Base-by-base conservation (phyloP, 2,329 filamentous ascomycete species). In the Aspergillus sclerotialis region DNA sequence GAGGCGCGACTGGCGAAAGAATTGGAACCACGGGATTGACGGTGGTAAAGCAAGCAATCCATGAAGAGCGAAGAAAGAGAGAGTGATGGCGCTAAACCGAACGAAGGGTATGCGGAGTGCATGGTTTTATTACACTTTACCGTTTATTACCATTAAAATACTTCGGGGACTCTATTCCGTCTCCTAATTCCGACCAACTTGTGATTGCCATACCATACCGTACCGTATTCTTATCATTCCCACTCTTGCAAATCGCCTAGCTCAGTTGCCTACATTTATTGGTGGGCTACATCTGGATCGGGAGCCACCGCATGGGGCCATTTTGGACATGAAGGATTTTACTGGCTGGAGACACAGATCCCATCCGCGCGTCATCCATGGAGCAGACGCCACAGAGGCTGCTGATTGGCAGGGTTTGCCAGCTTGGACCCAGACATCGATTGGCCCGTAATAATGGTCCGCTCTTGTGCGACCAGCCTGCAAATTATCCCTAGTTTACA, bases 201-300 rank as follows among this genome's bases (percentile, higher is more conserved):
- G n/a, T n/a, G n/a, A 30, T 32, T 42, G 43, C 37, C 34, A 34
- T 46, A 48, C 37, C 18, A n/a, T 36, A 47, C 45, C 8, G 32
- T 40, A 36, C n/a, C n/a, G n/a, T n/a, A n/a, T 26, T 21, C 28
- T 13, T 18, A 18, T 18, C 16, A 10, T 12, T 30, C 30, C 44
- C 39, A 44, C 38, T 36, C 24, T 24, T 39, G 33, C 42, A 42
- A 44, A 44, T 45, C 41, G 41, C 27, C 37, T 42, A 32, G 42
- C 37, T 45, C 48, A 41, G 44, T 40, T 29, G 32, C 27, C 11
- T n/a, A 19, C 38, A 43, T 44, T n/a, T 40, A 49, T 48, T 50
- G 45, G 47, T 35, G 23, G 33, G 37, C 35, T 14, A 15, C n/a
- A 3, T 10, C 37, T 39, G 23, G 27, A 28, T 27, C 38, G 8